These are phyloP conservation scores for Monilinia laxa DNA, from an alignment of 2,329 filamentous ascomycete species.

Conservation along the genomic window DNA sequence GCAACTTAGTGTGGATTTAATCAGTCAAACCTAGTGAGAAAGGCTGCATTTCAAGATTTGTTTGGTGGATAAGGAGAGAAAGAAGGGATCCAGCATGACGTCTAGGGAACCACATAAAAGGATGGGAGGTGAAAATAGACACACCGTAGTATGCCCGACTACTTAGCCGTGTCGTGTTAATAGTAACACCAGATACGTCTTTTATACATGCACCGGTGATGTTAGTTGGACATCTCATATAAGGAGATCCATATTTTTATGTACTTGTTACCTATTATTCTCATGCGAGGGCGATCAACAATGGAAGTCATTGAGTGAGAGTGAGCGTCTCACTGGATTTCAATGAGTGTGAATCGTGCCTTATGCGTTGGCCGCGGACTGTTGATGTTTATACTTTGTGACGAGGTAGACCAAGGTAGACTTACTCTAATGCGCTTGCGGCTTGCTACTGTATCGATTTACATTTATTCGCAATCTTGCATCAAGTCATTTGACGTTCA, in stretches of 20 bases:
- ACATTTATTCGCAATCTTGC: no score
- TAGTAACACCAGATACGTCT: background rate
- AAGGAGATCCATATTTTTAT: constrained; percentile 10
- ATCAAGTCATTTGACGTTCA: no score
- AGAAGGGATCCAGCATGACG: constrained; percentile 24
- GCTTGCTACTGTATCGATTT: no score
- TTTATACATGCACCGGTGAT: background rate
- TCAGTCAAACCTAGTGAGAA: background rate
- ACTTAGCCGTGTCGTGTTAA: background rate
- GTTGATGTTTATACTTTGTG: background rate
- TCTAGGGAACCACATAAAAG: constrained; percentile 9
- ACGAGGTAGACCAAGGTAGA: no score
- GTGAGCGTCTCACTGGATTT: background rate
- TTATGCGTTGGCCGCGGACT: constrained; percentile 5
- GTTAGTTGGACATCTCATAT: no score
- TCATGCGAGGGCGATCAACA: constrained; percentile 3
- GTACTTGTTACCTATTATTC: background rate
- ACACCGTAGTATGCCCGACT: constrained; percentile 19
- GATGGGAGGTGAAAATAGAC: constrained; percentile 14
- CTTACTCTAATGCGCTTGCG: no score
- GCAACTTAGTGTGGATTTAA: constrained; percentile 28
- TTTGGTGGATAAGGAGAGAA: constrained; percentile 19
- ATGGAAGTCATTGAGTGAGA: background rate
- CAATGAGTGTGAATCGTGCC: background rate
- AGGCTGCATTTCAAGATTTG: constrained; percentile 16